These are phyloP conservation scores for Candida hungchunana DNA, from an alignment of 805 yeast species.

Conservation along the genomic window DNA sequence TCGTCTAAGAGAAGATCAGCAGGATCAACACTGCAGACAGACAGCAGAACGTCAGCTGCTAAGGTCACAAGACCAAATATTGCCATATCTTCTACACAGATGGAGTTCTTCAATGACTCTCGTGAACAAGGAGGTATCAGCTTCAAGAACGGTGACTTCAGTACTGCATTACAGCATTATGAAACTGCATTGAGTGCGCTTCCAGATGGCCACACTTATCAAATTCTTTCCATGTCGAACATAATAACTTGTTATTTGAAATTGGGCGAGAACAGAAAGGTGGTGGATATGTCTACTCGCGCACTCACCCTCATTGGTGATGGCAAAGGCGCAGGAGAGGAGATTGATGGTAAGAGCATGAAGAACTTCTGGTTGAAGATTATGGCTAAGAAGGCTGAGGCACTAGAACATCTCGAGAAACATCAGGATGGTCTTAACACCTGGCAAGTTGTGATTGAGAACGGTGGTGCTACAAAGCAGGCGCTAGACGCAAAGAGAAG, in stretches of 20 bases:
- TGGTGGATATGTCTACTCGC: constrained; percentile 27
- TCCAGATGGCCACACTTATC: constrained; percentile 60
- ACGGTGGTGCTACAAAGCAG: constrained; percentile 60
- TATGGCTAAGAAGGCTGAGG: constrained; percentile 70
- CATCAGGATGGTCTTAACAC: constrained; percentile 56
- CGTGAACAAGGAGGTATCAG: constrained; percentile 56
- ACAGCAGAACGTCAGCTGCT: constrained; percentile 6
- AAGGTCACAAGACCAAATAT: constrained; percentile 9
- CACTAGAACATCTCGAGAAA: constrained; percentile 74
- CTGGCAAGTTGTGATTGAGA: constrained; percentile 60
- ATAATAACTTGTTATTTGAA: constrained; percentile 63
- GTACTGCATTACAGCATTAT: constrained; percentile 58
- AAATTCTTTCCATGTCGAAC: constrained; percentile 71
- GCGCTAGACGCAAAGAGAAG: constrained; percentile 81
- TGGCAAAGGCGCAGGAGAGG: constrained; percentile 35
- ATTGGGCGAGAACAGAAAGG: constrained; percentile 56
- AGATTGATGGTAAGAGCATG: constrained; percentile 49
- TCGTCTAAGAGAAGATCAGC: constrained; percentile 20
- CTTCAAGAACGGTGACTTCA: constrained; percentile 81
- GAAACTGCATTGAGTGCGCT: constrained; percentile 50
- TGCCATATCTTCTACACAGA: constrained; percentile 20
- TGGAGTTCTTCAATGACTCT: constrained; percentile 39
- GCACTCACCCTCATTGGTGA: constrained; percentile 34
- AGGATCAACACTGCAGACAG: constrained; percentile 6
- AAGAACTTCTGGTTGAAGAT: constrained; percentile 75